Evolutionary conservation across 768 basidiomycete genomes (phyloP).

Genomic region (Tephrocybe sp.): DNA sequence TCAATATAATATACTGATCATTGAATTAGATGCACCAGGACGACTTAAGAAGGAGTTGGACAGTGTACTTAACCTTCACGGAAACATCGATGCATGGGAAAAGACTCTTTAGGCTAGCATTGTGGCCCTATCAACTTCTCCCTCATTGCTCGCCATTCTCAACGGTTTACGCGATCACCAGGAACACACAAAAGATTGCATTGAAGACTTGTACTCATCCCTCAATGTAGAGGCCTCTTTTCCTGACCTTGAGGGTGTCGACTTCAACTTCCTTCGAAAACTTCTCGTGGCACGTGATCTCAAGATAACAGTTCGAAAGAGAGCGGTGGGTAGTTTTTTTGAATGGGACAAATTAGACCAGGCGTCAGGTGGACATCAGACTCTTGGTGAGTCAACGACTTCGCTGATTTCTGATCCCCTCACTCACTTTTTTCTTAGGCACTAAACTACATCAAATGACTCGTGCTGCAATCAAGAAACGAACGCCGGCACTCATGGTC

Average conservation of each 20-base stretch:
- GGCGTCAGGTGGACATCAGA: neutral
- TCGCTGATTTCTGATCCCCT: slow-evolving; percentile 1
- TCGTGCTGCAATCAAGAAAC: slow-evolving; percentile 27
- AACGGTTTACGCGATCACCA: slow-evolving; percentile 20
- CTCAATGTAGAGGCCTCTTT: neutral
- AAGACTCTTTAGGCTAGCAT: slow-evolving; percentile 21
- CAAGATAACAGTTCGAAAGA: neutral
- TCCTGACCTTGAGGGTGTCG: neutral
- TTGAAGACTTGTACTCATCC: neutral
- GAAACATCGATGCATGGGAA: too few species aligned
- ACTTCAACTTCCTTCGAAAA: neutral
- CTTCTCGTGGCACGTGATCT: neutral
- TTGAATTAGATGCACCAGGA: too few species aligned
- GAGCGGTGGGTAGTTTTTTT: too few species aligned
- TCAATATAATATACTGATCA: too few species aligned
- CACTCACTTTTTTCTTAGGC: slow-evolving; percentile 13
- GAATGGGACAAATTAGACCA: neutral
- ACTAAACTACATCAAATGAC: slow-evolving; percentile 34
- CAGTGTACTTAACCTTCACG: too few species aligned
- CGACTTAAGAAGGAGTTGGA: too few species aligned
- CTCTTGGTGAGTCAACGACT: too few species aligned
- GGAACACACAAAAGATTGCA: neutral
- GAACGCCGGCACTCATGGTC: slow-evolving; percentile 25
- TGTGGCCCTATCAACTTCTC: neutral
- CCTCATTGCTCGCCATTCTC: slow-evolving; percentile 15